Percentiles rank a stretch among this genome's conserved stretches.
These are phyloP conservation scores for Carex arenaria DNA, from an alignment of 202 grass and related monocot genomes.

Conservation along the genomic window DNA sequence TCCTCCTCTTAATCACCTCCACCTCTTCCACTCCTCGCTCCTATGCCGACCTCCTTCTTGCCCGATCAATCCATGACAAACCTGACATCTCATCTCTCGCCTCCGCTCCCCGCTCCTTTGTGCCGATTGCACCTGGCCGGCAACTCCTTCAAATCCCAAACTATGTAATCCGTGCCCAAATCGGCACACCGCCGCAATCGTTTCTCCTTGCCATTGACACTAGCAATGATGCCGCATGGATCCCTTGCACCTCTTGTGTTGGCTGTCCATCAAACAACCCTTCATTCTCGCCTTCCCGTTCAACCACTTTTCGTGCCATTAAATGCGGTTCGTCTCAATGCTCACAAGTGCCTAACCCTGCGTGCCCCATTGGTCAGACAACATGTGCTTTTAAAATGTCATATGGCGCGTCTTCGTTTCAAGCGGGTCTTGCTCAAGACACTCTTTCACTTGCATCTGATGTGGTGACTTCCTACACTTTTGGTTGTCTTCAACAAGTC, in stretches of 20 bases:
- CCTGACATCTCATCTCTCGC: not conserved
- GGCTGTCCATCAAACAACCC: conserved; percentile 36
- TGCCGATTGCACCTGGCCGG: conserved; percentile 61
- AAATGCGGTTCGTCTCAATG: conserved; percentile 48
- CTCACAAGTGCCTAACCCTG: conserved; percentile 41
- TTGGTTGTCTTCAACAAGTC: conserved; percentile 64
- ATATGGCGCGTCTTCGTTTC: conserved; percentile 48
- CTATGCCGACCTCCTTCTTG: not conserved
- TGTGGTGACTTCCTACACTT: conserved; percentile 43
- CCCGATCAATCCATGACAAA: not conserved
- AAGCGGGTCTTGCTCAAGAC: conserved; percentile 58
- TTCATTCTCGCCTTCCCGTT: conserved; percentile 42
- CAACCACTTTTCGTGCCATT: conserved; percentile 41
- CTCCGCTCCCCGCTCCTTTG: conserved; percentile 8
- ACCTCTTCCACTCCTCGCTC: not conserved
- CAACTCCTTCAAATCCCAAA: conserved; percentile 59
- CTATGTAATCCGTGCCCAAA: conserved; percentile 55
- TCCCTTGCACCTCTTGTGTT: conserved; percentile 53
- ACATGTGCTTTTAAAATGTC: conserved; percentile 64
- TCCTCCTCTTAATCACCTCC: not conserved
- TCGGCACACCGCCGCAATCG: conserved; percentile 53
- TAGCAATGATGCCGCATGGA: conserved; percentile 79
- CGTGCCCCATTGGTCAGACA: conserved; percentile 9
- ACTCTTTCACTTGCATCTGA: conserved; percentile 34
- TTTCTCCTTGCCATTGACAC: conserved; percentile 77